Evolutionary conservation across 202 grass and related monocot species (phyloP).

Genomic region (Panicum hallii): DNA sequence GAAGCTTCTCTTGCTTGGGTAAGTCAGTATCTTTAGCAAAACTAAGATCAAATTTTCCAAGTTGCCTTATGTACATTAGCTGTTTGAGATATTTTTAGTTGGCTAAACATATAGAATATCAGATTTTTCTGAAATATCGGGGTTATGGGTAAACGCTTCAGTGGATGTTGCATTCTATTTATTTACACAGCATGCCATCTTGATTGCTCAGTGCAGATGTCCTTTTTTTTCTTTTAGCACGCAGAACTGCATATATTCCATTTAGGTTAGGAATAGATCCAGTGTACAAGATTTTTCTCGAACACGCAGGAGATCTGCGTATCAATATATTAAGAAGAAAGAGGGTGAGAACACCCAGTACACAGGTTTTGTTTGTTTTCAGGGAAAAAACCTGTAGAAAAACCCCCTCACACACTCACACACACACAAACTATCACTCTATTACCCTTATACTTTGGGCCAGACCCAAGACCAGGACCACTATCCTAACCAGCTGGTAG

Average conservation of each 20-base stretch:
- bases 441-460: too few species aligned
- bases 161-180: background rate
- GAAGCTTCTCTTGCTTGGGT: conserved; percentile 99
- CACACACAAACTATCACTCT: too few species aligned
- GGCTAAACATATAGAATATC: background rate
- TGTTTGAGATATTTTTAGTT: conserved; percentile 6
- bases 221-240: background rate
- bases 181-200: background rate
- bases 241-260: background rate
- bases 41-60: background rate
- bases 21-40: conserved; percentile 46
- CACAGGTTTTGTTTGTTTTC: too few species aligned
- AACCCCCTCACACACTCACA: too few species aligned
- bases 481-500: too few species aligned
- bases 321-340: too few species aligned
- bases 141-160: background rate
- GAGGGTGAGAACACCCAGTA: too few species aligned
- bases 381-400: too few species aligned
- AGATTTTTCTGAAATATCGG: background rate
- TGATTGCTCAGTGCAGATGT: background rate
- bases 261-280: background rate
- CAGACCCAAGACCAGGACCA: too few species aligned
- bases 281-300: background rate
- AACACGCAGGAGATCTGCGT: too few species aligned
- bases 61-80: background rate